Evolutionary conservation across 1,284 basidiomycete genomes (phyloP).

Genomic region (Meripilus lineatus): DNA sequence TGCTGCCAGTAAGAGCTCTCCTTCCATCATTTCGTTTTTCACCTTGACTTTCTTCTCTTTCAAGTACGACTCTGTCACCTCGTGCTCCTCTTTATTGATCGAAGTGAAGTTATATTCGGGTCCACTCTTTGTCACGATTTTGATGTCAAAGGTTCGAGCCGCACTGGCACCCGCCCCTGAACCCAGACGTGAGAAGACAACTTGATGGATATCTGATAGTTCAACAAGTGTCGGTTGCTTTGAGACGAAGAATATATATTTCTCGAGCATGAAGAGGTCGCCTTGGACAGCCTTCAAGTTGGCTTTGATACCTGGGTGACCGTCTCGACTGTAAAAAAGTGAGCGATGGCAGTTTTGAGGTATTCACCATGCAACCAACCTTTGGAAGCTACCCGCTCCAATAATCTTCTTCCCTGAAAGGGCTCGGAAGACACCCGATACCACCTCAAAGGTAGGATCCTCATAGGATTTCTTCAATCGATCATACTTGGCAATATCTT

Average conservation of each 20-base stretch:
- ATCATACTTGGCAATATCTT: conserved; percentile 73
- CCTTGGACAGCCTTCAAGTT: conserved; percentile 98
- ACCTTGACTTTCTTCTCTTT: conserved; percentile 89
- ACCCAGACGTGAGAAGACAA: conserved; percentile 94
- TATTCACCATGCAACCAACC: conserved; percentile 37
- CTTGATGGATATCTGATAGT: conserved; percentile 87
- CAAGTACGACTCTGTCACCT: conserved; percentile 81
- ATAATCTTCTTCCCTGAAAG: conserved; percentile 91
- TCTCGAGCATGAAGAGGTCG: conserved; percentile 97
- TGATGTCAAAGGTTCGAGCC: conserved; percentile 93
- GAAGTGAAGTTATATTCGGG: conserved; percentile 89
- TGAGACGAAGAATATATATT: conserved; percentile 97
- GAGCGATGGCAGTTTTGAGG: neutral
- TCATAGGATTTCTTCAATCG: conserved; percentile 90
- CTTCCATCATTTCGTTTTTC: conserved; percentile 97
- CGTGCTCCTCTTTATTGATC: conserved; percentile 95
- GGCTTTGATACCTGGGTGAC: conserved; percentile 86
- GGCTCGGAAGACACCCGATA: conserved; percentile 92
- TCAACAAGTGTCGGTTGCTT: conserved; percentile 94
- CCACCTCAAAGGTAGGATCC: conserved; percentile 92
- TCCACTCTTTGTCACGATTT: conserved; percentile 79
- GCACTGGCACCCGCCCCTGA: conserved; percentile 78
- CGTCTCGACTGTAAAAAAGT: conserved; percentile 49
- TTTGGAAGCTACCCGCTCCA: conserved; percentile 80
- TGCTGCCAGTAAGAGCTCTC: conserved; percentile 66